A percentile compares a stretch with the other conserved stretches of the same genome.
Conservation (phyloP, 768 basidiomycete genomes). For the Boletus pseudo-olivaceus region DNA sequence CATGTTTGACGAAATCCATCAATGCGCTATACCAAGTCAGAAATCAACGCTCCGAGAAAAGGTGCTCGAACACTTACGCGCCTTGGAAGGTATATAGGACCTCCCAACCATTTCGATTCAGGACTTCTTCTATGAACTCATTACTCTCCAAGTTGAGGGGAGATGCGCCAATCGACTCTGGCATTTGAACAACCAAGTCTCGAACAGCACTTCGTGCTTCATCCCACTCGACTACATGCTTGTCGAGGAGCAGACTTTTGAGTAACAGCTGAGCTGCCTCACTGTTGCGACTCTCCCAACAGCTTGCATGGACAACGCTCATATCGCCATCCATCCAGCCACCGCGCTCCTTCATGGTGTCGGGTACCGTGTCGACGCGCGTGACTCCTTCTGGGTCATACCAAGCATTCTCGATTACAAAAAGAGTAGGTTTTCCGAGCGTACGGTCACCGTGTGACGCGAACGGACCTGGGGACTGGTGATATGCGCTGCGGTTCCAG, state of each 20-base stretch:
- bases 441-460: slow-evolving; percentile 15
- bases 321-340: slow-evolving; percentile 19
- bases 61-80: slow-evolving; percentile 31
- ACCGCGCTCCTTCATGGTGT: slow-evolving; percentile 24
- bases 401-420: slow-evolving; percentile 37
- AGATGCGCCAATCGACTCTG: slow-evolving; percentile 5
- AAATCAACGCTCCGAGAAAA: neutral
- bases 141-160: slow-evolving; percentile 21
- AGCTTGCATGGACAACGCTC: slow-evolving; percentile 12
- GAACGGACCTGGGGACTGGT: slow-evolving; percentile 16
- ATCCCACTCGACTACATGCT: slow-evolving; percentile 27
- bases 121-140: slow-evolving; percentile 26
- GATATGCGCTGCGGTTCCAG: slow-evolving; percentile 34
- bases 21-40: slow-evolving; percentile 28
- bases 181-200: slow-evolving; percentile 17
- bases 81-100: slow-evolving; percentile 39
- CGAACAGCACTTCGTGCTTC: slow-evolving; percentile 25
- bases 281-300: slow-evolving; percentile 9
- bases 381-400: slow-evolving; percentile 36
- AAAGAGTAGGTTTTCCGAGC: slow-evolving; percentile 20
- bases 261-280: slow-evolving; percentile 13
- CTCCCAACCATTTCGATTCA: slow-evolving; percentile 37
- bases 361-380: slow-evolving; percentile 36
- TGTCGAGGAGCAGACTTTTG: slow-evolving; percentile 19
- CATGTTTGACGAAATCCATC: slow-evolving; percentile 40